Base-by-base conservation (phyloP, 768 basidiomycete genomes). In the Cystobasidium tubakii region DNA sequence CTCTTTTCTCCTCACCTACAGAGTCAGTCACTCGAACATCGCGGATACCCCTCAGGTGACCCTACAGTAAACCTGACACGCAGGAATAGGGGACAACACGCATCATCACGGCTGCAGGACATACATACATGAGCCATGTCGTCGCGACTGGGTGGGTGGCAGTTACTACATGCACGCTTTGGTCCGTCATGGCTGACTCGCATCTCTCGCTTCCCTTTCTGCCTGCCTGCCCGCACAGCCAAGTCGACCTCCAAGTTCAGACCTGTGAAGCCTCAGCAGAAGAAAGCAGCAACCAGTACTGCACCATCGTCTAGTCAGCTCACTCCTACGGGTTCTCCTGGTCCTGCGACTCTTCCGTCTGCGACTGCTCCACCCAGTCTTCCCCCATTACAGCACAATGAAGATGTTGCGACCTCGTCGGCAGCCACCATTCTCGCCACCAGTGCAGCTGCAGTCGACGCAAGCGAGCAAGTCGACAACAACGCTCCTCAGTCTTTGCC, bases 191-290 rank as follows among this genome's bases (percentile, higher is more conserved):
- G 53, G 21, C 53, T 13, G 13, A 46, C 13, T 46, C 44, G 27
- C 10, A 10, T 29, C n/a, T 54, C 21, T n/a, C 21, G 7, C 4
- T 29, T n/a, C 53, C 27, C 53, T 54, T 19, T 54, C 27, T 19
- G 10, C 21, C 53, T 54, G 39, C 39, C 39, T n/a, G n/a, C 21
- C 31, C 17, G 4, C 43, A 17, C 39, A 70, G 66, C 66, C 43
- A 70, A 70, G 25, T 50, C 66, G 4, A 50, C 29, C n/a, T 7
- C 46, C 21, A 70, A 70, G 50, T 70, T 70, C 53, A 29, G 50
- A 50, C 66, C 66, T 13, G 66, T 54, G 3, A 25, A 50, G 34
- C 66, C 43, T 23, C 46, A 53, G 25, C 66, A 39, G 21, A 70
- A 70, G 33, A 70, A 70, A 25, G n/a, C 46, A 2, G 46, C 50